Evolutionary conservation across 148 eudicot species (phyloP).

Genomic region (Polygonum maritimum): DNA sequence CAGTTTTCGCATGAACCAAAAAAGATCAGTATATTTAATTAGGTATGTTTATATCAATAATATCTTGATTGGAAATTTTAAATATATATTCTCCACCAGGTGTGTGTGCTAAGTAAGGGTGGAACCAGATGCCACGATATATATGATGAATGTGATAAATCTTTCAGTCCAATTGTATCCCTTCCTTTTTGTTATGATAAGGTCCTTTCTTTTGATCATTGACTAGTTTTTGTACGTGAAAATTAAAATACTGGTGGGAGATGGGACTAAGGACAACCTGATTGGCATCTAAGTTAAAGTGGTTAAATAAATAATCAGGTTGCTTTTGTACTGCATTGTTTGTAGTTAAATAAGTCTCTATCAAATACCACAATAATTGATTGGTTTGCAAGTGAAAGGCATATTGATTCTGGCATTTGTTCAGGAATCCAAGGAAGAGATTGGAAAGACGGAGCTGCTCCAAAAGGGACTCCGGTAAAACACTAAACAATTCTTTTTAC

Average conservation of each 20-base stretch:
- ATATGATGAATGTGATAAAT: neutral
- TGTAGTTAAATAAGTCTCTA: neutral
- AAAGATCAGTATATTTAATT: neutral
- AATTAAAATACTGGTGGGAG: neutral
- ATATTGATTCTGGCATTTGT: neutral
- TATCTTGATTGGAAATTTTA: neutral
- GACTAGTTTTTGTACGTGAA: conserved; percentile 2
- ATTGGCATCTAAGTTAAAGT: neutral
- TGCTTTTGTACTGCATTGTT: neutral
- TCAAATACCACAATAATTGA: neutral
- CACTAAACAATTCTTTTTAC: neutral
- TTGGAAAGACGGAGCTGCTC: conserved; percentile 47
- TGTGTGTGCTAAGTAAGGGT: neutral
- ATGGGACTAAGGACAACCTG: neutral
- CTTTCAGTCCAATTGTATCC: neutral
- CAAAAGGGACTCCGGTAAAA: conserved; percentile 67
- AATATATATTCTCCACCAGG: conserved; percentile 6
- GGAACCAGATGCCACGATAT: conserved; percentile 6
- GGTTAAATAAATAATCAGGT: neutral
- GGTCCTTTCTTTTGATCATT: neutral
- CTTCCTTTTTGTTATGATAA: neutral
- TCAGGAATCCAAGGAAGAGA: conserved; percentile 70
- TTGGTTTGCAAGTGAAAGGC: conserved; percentile 9
- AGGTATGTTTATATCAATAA: neutral
- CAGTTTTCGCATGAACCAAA: neutral